These are phyloP conservation scores for Cladosporium sp. DNA, from an alignment of 2,329 filamentous ascomycete genomes.

Conservation along the genomic window DNA sequence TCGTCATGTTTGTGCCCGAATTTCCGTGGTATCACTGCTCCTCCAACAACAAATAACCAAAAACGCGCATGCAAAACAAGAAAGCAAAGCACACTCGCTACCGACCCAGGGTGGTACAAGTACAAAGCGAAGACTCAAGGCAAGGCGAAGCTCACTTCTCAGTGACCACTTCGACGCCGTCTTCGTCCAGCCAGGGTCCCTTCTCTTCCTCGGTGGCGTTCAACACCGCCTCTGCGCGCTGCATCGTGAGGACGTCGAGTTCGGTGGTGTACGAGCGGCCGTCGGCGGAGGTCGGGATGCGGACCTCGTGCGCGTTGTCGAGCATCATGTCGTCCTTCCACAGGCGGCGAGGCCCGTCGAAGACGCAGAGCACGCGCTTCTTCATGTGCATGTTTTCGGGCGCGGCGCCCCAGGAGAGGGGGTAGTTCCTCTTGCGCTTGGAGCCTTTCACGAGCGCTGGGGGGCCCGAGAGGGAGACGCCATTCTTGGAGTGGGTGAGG, in stretches of 20 bases:
- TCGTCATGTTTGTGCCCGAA: not conserved
- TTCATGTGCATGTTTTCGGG: conserved; percentile 97
- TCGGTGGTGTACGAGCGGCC: conserved; percentile 82
- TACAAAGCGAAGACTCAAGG: not conserved
- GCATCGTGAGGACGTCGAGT: conserved; percentile 85
- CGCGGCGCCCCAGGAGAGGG: conserved; percentile 88
- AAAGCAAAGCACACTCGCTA: not conserved
- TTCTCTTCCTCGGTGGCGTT: conserved; percentile 82
- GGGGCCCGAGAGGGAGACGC: conserved; percentile 60
- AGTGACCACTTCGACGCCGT: conserved; percentile 37
- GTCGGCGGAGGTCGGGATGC: conserved; percentile 69
- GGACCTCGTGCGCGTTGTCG: conserved; percentile 89
- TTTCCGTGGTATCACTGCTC: conserved; percentile 10
- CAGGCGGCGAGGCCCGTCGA: conserved; percentile 81
- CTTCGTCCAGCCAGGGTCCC: conserved; percentile 78
- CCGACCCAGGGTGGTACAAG: not conserved
- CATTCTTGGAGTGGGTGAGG: conserved; percentile 76
- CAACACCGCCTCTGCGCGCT: conserved; percentile 82
- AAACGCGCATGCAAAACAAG: not conserved
- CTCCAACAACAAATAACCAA: not conserved
- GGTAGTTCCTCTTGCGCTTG: conserved; percentile 92
- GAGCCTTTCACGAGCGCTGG: conserved; percentile 53
- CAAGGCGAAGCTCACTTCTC: not conserved
- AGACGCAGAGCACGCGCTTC: conserved; percentile 92
- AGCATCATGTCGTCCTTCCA: conserved; percentile 99